phyloP scores from a whole-genome alignment of 805 yeast species.

The Candida stauntonica region DNA sequence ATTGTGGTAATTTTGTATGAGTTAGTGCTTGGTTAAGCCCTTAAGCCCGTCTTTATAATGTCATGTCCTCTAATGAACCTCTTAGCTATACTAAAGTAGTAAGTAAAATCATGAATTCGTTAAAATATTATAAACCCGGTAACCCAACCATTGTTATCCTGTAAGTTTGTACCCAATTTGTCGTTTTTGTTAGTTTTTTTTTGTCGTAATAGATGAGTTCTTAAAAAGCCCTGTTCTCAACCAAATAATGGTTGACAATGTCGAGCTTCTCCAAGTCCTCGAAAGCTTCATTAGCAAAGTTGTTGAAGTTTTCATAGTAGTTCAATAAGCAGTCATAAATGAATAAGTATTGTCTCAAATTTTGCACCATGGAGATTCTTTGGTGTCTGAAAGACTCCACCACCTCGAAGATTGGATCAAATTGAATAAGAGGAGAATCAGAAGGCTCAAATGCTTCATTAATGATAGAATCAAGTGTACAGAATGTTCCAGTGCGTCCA shows the following conservation, averaged over 20 bases:
- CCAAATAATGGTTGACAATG: constrained; percentile 16
- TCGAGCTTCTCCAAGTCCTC: constrained; percentile 13
- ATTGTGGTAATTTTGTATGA: constrained; percentile 65
- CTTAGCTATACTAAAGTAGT: background rate
- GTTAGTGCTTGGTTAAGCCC: constrained; percentile 52
- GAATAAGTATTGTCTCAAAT: constrained; percentile 64
- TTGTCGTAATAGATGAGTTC: background rate
- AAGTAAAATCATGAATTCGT: constrained; percentile 1
- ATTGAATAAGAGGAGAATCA: constrained; percentile 35
- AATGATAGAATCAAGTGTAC: constrained; percentile 60
- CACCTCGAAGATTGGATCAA: constrained; percentile 45
- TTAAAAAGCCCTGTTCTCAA: background rate
- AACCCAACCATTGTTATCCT: background rate
- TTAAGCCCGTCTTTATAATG: background rate
- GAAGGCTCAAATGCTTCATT: constrained; percentile 27
- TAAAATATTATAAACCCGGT: too few relatives aligned
- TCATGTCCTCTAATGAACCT: constrained; percentile 6
- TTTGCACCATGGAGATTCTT: constrained; percentile 81
- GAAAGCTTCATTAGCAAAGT: constrained; percentile 8
- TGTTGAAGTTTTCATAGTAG: constrained; percentile 20
- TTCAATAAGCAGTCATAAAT: constrained; percentile 58
- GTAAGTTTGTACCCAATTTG: background rate
- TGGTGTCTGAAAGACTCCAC: constrained; percentile 68
- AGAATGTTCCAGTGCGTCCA: constrained; percentile 91
- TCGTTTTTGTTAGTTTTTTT: background rate